phyloP scores from a whole-genome alignment of 352 stramenopile species.

The Pythium periplocum region DNA sequence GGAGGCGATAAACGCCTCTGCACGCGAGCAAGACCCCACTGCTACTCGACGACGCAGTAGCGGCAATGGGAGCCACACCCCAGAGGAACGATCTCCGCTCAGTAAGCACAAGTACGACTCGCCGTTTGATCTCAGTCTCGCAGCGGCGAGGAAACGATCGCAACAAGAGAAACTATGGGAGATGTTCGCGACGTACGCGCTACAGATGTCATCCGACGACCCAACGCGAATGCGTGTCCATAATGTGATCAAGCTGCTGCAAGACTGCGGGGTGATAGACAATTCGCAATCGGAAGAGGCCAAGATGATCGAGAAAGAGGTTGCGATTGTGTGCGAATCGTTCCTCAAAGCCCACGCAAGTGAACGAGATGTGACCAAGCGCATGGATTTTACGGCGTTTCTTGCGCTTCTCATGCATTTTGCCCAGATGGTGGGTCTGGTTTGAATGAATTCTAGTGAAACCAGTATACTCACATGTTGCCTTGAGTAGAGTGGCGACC shows the following conservation, averaged over 20 bases:
- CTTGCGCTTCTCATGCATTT: slow-evolving; percentile 63
- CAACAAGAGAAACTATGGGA: slow-evolving; percentile 76
- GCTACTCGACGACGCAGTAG: slow-evolving; percentile 1
- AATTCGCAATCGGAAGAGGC: slow-evolving; percentile 37
- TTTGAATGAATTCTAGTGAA: neutral
- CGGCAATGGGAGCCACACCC: neutral
- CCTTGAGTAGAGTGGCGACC: slow-evolving; percentile 39
- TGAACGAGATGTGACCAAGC: slow-evolving; percentile 56
- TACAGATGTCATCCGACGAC: slow-evolving; percentile 75
- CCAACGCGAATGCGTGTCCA: slow-evolving; percentile 61
- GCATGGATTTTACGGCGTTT: slow-evolving; percentile 68
- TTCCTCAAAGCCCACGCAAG: slow-evolving; percentile 57
- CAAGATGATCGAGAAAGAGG: slow-evolving; percentile 65
- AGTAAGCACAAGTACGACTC: slow-evolving; percentile 39
- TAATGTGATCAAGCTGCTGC: slow-evolving; percentile 69
- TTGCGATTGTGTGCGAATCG: slow-evolving; percentile 70
- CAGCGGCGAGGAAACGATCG: slow-evolving; percentile 38
- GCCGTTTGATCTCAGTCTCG: slow-evolving; percentile 59
- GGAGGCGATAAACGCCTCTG: too few relatives aligned
- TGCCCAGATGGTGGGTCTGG: slow-evolving; percentile 45
- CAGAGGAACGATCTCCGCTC: neutral
- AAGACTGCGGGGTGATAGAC: slow-evolving; percentile 74
- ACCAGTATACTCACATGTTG: neutral
- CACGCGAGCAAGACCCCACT: too few relatives aligned
- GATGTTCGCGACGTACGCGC: slow-evolving; percentile 68